Conservation (phyloP, 2,329 filamentous ascomycete genomes). For the Pseudogymnoascus sp. region DNA sequence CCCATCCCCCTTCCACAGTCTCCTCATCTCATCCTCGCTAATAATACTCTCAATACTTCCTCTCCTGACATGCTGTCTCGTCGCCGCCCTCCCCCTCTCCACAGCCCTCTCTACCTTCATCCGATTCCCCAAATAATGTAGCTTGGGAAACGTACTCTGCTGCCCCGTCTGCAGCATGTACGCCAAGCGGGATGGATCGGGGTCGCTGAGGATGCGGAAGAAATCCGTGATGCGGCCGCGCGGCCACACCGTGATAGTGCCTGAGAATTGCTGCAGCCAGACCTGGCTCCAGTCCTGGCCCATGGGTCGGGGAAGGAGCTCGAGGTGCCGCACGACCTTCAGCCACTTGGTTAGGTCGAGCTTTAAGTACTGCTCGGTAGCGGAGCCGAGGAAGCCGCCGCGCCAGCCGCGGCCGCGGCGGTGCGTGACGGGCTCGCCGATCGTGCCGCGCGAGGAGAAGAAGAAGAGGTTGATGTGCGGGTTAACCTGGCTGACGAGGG, state of each 20-base stretch:
- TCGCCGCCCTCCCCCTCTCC: conserved; percentile 50
- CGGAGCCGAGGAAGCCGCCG: conserved; percentile 86
- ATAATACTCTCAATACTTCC: conserved; percentile 52
- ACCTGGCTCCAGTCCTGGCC: conserved; percentile 96
- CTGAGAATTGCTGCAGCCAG: conserved; percentile 90
- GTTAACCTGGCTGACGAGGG: conserved; percentile 82
- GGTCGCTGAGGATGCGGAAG: conserved; percentile 77
- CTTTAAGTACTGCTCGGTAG: conserved; percentile 90
- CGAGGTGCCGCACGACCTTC: conserved; percentile 84
- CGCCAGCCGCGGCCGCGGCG: conserved; percentile 90
- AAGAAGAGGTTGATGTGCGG: conserved; percentile 98
- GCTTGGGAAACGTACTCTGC: conserved; percentile 80
- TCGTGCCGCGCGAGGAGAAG: conserved; percentile 86
- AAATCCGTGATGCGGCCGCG: conserved; percentile 74
- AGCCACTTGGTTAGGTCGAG: conserved; percentile 97
- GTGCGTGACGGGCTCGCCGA: conserved; percentile 89
- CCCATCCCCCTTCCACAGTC: background rate
- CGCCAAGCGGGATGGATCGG: conserved; percentile 63
- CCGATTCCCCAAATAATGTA: conserved; percentile 84
- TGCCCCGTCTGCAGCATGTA: conserved; percentile 88
- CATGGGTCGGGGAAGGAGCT: conserved; percentile 79
- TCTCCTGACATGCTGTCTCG: conserved; percentile 39
- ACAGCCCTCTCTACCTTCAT: conserved; percentile 71
- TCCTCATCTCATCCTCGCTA: conserved; percentile 51
- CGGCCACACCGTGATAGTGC: conserved; percentile 95